Evolutionary conservation across 2,329 filamentous ascomycete genomes (phyloP), one percentile per base, ranked within the genome.

Genomic region (Sporothrix humicola): DNA sequence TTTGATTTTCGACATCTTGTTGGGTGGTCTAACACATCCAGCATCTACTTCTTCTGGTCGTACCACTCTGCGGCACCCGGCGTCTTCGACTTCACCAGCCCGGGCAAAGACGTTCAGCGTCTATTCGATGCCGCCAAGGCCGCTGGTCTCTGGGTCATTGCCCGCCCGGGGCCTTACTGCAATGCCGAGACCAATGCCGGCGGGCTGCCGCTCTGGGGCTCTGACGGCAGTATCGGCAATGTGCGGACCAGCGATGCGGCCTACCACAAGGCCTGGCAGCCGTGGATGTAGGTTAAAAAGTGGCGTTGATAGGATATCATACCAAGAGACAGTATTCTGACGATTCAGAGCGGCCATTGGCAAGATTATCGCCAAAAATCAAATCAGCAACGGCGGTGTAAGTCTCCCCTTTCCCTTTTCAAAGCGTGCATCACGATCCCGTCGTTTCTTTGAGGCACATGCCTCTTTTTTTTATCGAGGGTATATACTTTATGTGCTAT

Each of bases 201-300:
- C 72, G 93, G 93, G 0, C 95, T 93, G 75, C 93, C 93, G 0
- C 93, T 93, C 0, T 96, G 93, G 93, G 80, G 95, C 15, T 90
- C 92, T 79, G 75, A 76, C 23, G 85, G 92, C 13, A 82, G 91
- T n/a, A 87, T 88, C 68, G 92, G 87, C 0, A 85, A 84, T 0
- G 81, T 94, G 71, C 86, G 93, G 74, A 93, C 92, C 0, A 83
- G 84, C 66, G 88, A 89, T 31, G 82, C 86, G 0, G 88, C 86
- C 3, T 95, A 88, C 76, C 81, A 94, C 6, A 83, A 87, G 31
- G 87, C 92, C 0, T 76, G 75, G 75, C 66, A 72, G 23, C 75
- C 75, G 0, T 75, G 74, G 75, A 70, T 75, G 72, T 75, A 58
- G 52, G 74, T 65, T 31, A 2, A 13, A 3, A 9, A 56, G 20